Conservation (phyloP, 805 yeast genomes). For the Candida awuae region DNA sequence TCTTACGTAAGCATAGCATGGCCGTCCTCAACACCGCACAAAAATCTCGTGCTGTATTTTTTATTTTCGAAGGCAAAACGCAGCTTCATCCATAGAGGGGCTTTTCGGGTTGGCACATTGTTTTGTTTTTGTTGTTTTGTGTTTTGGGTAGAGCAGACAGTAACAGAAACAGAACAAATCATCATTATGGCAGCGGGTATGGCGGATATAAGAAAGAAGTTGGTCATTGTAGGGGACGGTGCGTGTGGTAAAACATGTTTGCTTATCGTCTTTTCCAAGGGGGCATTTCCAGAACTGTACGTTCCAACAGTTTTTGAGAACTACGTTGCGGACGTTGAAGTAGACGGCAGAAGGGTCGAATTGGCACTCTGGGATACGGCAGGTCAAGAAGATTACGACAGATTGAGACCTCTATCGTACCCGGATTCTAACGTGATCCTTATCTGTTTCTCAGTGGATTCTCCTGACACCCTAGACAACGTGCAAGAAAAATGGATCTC, state of each 20-base stretch:
- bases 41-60: too few species aligned
- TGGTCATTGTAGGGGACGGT: constrained; percentile 95
- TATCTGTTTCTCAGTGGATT: constrained; percentile 84
- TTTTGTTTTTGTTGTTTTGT: too few species aligned
- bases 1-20: too few species aligned
- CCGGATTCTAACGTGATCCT: constrained; percentile 89
- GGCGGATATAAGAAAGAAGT: constrained; percentile 62
- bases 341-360: constrained; percentile 86
- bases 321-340: constrained; percentile 93
- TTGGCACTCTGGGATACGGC: constrained; percentile 97
- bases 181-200: constrained; percentile 38
- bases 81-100: too few species aligned
- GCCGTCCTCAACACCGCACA: too few species aligned
- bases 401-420: constrained; percentile 83
- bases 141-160: background rate
- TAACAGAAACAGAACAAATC: background rate
- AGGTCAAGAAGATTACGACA: constrained; percentile 96
- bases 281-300: constrained; percentile 87
- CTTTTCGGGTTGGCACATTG: too few species aligned
- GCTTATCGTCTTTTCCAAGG: constrained; percentile 77
- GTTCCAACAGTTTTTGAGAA: constrained; percentile 97
- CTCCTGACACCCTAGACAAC: constrained; percentile 87
- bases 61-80: too few species aligned
- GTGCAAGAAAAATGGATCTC: constrained; percentile 95
- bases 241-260: constrained; percentile 96